Evolutionary conservation across 257 asterid genomes (phyloP).

Genomic region (Plantago major): DNA sequence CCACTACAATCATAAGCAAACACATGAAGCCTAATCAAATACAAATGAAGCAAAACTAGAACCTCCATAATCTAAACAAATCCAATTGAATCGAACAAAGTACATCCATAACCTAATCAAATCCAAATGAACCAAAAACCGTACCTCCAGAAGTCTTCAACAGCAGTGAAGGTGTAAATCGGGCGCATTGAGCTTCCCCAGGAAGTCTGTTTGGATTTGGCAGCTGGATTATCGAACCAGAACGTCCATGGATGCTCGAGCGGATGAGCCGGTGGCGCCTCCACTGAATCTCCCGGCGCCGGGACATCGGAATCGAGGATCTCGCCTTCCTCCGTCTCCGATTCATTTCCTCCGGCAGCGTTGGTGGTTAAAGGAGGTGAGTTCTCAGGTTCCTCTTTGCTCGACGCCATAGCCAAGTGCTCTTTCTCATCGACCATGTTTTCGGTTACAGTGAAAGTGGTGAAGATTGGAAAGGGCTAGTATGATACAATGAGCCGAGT

Average conservation of each 20-base stretch:
- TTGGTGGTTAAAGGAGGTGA: neutral
- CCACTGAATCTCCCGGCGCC: neutral
- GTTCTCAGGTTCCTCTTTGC: conserved; percentile 5
- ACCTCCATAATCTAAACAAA: neutral
- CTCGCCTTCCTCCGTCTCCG: conserved; percentile 48
- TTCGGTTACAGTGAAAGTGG: neutral
- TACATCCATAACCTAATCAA: neutral
- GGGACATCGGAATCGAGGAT: conserved; percentile 28
- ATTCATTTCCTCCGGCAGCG: neutral
- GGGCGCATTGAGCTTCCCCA: conserved; percentile 56
- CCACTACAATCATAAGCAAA: no score
- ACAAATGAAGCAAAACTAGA: neutral
- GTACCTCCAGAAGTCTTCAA: conserved; percentile 59
- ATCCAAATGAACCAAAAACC: neutral
- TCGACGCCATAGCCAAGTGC: conserved; percentile 11
- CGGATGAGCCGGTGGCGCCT: conserved; percentile 32
- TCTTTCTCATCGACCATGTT: conserved; percentile 18
- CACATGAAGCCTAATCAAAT: no score
- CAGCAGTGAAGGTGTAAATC: conserved; percentile 44
- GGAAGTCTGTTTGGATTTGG: conserved; percentile 28
- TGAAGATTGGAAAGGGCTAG: no score
- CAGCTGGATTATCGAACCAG: conserved; percentile 52
- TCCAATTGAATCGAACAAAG: neutral
- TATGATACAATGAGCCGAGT: no score
- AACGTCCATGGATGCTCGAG: conserved; percentile 57